Conservation (phyloP, 176 grass and related monocot species). For the Oryza punctata region DNA sequence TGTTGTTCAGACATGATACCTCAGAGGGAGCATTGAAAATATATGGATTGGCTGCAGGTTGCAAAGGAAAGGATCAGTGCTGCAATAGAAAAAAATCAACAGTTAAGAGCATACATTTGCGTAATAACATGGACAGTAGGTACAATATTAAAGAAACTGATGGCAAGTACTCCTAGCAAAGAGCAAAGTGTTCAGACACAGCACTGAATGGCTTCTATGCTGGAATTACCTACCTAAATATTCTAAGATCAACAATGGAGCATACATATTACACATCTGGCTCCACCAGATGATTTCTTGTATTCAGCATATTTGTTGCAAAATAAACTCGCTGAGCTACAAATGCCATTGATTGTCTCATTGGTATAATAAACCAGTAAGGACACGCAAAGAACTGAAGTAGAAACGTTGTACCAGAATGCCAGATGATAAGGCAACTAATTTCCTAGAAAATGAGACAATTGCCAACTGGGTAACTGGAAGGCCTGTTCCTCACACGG, state of each 20-base stretch:
- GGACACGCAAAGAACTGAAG: not conserved
- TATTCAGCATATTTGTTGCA: not conserved
- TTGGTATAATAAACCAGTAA: not conserved
- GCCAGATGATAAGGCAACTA: not conserved
- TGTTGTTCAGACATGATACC: constrained; percentile 77
- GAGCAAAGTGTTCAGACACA: not conserved
- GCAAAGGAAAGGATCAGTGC: constrained; percentile 15
- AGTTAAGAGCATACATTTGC: not conserved
- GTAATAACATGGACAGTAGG: not conserved
- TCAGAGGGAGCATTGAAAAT: constrained; percentile 51
- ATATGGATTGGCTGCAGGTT: constrained; percentile 13
- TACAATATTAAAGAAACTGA: not conserved
- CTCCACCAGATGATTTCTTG: not conserved
- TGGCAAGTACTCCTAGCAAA: not conserved
- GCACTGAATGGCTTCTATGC: not conserved
- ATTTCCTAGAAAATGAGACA: not conserved
- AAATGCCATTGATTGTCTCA: not conserved
- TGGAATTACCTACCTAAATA: not conserved
- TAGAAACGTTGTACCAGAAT: not conserved
- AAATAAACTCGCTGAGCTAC: not conserved
- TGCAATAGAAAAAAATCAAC: not conserved
- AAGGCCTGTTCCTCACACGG: not conserved
- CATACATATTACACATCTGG: not conserved
- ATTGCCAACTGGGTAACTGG: not conserved
- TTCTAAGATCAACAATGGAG: not conserved